Evolutionary conservation across 176 grass and related monocot genomes (phyloP).

Genomic region (Juncus effusus): DNA sequence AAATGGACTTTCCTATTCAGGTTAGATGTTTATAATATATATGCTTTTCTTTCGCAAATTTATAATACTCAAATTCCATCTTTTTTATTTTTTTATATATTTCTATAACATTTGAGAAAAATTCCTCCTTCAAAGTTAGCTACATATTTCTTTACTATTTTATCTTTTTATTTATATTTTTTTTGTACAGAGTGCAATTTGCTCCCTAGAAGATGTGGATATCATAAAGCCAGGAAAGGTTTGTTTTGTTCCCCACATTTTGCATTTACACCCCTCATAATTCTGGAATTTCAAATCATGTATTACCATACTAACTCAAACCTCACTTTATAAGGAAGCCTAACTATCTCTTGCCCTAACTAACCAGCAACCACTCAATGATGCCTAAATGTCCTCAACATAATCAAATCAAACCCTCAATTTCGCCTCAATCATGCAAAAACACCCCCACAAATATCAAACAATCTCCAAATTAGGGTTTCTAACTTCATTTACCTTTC

Average conservation of each 20-base stretch:
- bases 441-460: too few species aligned
- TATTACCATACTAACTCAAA: background rate
- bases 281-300: background rate
- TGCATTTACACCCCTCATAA: too few species aligned
- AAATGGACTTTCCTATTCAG: constrained; percentile 96
- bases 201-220: constrained; percentile 75
- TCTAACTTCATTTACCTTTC: background rate
- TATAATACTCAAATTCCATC: background rate
- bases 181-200: constrained; percentile 76
- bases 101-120: background rate
- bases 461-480: too few species aligned
- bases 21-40: constrained; percentile 30
- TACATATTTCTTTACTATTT: background rate
- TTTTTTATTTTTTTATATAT: background rate
- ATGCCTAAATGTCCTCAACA: too few species aligned
- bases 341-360: too few species aligned
- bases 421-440: too few species aligned
- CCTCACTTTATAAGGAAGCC: too few species aligned
- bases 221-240: constrained; percentile 63
- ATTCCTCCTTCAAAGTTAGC: too few species aligned
- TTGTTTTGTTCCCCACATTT: constrained; percentile 1
- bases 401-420: too few species aligned
- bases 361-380: background rate
- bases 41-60: constrained; percentile 10
- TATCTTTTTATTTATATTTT: constrained; percentile 16